phyloP scores from a whole-genome alignment of 2,329 filamentous ascomycete species.

The Ambrosiella cleistominuta region DNA sequence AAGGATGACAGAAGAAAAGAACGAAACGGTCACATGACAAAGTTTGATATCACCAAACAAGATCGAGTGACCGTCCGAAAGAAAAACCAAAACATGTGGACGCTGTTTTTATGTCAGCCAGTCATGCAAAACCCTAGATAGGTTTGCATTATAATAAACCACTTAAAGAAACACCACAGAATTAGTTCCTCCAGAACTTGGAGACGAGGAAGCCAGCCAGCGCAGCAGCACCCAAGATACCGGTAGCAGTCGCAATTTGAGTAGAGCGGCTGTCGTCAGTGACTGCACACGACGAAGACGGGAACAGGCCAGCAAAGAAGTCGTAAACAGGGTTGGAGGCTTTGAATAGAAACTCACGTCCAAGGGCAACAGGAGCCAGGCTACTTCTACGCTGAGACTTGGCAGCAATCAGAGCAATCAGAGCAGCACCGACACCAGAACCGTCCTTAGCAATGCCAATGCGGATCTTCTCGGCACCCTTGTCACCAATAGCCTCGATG shows the following conservation, averaged over 20 bases:
- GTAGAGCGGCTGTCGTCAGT: slow-evolving; percentile 20
- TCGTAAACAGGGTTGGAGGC: background rate
- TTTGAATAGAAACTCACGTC: slow-evolving; percentile 1
- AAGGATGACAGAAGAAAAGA: slow-evolving; percentile 1
- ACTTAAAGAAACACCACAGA: slow-evolving; percentile 4
- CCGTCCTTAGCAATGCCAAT: slow-evolving; percentile 97
- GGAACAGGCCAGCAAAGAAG: slow-evolving; percentile 1
- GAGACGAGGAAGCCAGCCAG: slow-evolving; percentile 21
- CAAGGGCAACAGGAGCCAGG: slow-evolving; percentile 8
- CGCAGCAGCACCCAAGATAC: slow-evolving; percentile 22
- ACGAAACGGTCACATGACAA: background rate
- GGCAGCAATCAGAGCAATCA: slow-evolving; percentile 82
- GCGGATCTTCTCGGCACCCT: slow-evolving; percentile 68
- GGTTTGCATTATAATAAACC: background rate
- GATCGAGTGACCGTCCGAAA: background rate
- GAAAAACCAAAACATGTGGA: slow-evolving; percentile 2
- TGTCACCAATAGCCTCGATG: slow-evolving; percentile 58
- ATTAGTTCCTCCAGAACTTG: slow-evolving; percentile 12
- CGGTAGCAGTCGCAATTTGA: slow-evolving; percentile 20
- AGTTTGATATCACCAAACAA: background rate
- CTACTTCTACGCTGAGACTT: slow-evolving; percentile 11
- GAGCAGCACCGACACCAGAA: slow-evolving; percentile 56
- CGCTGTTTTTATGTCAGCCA: slow-evolving; percentile 7
- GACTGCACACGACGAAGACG: slow-evolving; percentile 13
- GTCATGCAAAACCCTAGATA: background rate